phyloP scores from a whole-genome alignment of 2,329 filamentous ascomycete genomes.

The Fusarium fracticaudum region DNA sequence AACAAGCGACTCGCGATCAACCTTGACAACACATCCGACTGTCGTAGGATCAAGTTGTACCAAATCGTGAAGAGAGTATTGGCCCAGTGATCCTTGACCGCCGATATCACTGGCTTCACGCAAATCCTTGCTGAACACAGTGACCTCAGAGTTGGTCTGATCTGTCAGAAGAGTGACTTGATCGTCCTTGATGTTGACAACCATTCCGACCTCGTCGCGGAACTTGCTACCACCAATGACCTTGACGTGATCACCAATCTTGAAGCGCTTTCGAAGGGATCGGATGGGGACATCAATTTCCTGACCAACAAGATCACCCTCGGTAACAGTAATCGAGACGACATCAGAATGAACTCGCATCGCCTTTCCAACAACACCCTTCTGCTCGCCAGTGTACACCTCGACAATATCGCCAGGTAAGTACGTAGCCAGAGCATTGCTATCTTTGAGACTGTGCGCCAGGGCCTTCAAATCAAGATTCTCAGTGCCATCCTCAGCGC shows the following conservation, averaged over 20 bases:
- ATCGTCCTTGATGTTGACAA: conserved; percentile 92
- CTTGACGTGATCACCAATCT: conserved; percentile 95
- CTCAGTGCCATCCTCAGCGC: conserved; percentile 89
- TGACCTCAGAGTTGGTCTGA: conserved; percentile 91
- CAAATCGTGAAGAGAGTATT: conserved; percentile 91
- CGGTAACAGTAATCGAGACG: conserved; percentile 84
- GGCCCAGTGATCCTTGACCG: conserved; percentile 83
- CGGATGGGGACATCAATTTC: conserved; percentile 93
- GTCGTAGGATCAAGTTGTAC: conserved; percentile 94
- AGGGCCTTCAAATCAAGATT: conserved; percentile 92
- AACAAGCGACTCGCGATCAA: conserved; percentile 90
- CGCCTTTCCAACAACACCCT: conserved; percentile 86
- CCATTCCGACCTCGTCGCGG: conserved; percentile 95
- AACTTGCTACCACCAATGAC: conserved; percentile 96
- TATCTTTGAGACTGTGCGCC: conserved; percentile 88
- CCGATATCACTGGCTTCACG: conserved; percentile 93
- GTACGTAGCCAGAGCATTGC: conserved; percentile 82
- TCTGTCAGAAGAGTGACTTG: conserved; percentile 93
- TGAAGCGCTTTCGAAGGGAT: conserved; percentile 91
- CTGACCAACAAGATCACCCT: conserved; percentile 84
- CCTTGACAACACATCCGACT: conserved; percentile 92
- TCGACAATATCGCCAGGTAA: conserved; percentile 96
- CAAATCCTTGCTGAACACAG: conserved; percentile 96
- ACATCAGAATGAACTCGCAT: conserved; percentile 91
- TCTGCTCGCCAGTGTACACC: conserved; percentile 94